phyloP scores from a whole-genome alignment of 306 rosid species.

The Cicer judaicum region DNA sequence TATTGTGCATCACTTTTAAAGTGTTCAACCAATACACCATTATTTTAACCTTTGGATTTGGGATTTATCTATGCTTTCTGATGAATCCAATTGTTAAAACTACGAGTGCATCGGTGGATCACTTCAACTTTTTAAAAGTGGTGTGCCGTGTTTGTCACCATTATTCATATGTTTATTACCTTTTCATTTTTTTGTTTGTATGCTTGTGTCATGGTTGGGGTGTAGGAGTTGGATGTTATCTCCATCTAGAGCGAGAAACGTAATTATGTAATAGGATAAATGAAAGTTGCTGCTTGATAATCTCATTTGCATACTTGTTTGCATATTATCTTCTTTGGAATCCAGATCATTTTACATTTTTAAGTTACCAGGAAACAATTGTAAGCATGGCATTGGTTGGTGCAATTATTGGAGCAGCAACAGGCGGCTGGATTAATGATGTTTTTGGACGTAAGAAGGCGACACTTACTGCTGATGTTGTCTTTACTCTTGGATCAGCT shows the following conservation, averaged over 20 bases:
- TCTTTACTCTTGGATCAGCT: constrained; percentile 65
- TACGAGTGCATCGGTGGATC: neutral
- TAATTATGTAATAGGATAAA: neutral
- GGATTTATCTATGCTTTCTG: neutral
- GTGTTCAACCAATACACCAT: neutral
- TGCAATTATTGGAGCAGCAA: constrained; percentile 76
- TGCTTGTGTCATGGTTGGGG: neutral
- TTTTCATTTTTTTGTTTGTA: neutral
- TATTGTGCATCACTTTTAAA: neutral
- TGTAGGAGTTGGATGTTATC: neutral
- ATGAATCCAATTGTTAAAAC: constrained; percentile 5
- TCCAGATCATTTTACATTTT: constrained; percentile 24
- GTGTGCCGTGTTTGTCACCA: neutral
- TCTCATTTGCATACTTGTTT: constrained; percentile 13
- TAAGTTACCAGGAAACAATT: constrained; percentile 66
- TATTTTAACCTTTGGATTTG: neutral
- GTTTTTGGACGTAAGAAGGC: constrained; percentile 77
- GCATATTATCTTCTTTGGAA: constrained; percentile 1
- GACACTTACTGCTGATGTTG: constrained; percentile 67
- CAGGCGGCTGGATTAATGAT: constrained; percentile 87
- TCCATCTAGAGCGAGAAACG: neutral
- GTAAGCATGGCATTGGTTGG: constrained; percentile 89
- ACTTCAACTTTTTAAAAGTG: neutral
- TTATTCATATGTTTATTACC: constrained; percentile 1
- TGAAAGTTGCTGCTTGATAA: neutral